Evolutionary conservation across 2,329 filamentous ascomycete genomes (phyloP).

Genomic region (Didymella pomorum): DNA sequence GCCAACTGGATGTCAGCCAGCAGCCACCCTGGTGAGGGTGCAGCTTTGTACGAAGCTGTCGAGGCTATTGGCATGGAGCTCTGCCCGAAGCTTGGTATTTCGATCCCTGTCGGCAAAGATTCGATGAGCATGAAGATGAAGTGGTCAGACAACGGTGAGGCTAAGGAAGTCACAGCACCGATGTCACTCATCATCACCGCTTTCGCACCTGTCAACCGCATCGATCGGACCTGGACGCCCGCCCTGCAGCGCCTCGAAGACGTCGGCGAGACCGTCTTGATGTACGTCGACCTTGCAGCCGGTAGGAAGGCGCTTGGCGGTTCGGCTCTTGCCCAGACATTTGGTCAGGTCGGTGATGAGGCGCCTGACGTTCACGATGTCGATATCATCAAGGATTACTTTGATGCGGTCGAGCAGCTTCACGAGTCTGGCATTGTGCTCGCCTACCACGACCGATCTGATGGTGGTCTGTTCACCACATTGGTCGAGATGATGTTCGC

Average conservation of each 20-base stretch:
- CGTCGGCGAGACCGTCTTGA: slow-evolving; percentile 84
- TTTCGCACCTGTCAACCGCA: slow-evolving; percentile 83
- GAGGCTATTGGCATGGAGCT: slow-evolving; percentile 92
- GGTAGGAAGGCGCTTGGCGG: slow-evolving; percentile 86
- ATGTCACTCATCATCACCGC: slow-evolving; percentile 91
- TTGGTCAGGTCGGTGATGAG: slow-evolving; percentile 84
- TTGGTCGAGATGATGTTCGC: slow-evolving; percentile 98
- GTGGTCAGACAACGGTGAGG: slow-evolving; percentile 72
- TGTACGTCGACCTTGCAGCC: slow-evolving; percentile 89
- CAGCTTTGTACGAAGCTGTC: slow-evolving; percentile 91
- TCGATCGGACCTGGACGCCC: slow-evolving; percentile 91
- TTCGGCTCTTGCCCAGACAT: slow-evolving; percentile 88
- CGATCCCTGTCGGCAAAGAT: slow-evolving; percentile 96
- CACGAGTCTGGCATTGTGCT: slow-evolving; percentile 77
- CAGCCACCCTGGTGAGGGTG: slow-evolving; percentile 89
- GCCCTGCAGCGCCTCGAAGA: slow-evolving; percentile 83
- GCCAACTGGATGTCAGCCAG: slow-evolving; percentile 99
- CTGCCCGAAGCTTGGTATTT: slow-evolving; percentile 87
- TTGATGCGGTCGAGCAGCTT: slow-evolving; percentile 79
- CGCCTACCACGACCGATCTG: slow-evolving; percentile 93
- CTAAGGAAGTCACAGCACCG: slow-evolving; percentile 89
- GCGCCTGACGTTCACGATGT: slow-evolving; percentile 85
- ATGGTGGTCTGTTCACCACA: slow-evolving; percentile 90
- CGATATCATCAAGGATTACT: slow-evolving; percentile 85
- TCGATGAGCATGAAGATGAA: slow-evolving; percentile 99